phyloP scores from a whole-genome alignment of 495 filamentous ascomycete genomes.

The Recurvomyces mirabilis region DNA sequence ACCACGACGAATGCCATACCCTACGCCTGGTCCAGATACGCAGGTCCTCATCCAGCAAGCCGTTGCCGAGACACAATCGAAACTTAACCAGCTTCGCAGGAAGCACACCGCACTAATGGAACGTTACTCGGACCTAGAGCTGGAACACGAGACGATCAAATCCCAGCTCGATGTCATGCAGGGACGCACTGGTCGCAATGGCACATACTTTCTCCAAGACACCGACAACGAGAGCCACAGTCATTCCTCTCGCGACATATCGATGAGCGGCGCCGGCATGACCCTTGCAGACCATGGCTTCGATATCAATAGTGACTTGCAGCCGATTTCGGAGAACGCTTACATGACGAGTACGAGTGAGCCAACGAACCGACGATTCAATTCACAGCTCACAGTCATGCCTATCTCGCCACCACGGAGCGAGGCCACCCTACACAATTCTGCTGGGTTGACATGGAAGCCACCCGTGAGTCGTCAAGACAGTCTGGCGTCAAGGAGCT shows the following conservation, averaged over 20 bases:
- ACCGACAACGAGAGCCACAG: slow-evolving; percentile 14
- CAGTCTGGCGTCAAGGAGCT: slow-evolving; percentile 8
- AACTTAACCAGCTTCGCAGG: slow-evolving; percentile 37
- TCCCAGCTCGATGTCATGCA: slow-evolving; percentile 13
- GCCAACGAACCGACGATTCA: slow-evolving; percentile 1
- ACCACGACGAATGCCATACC: neutral
- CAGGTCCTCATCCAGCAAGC: slow-evolving; percentile 33
- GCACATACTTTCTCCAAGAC: neutral
- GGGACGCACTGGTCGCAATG: slow-evolving; percentile 14
- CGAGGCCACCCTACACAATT: slow-evolving; percentile 4
- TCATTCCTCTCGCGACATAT: neutral
- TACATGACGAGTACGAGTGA: slow-evolving; percentile 5
- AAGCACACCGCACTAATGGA: slow-evolving; percentile 32
- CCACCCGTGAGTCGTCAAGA: neutral
- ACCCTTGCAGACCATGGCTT: neutral
- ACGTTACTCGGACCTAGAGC: slow-evolving; percentile 29
- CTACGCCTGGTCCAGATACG: neutral
- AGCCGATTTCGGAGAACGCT: slow-evolving; percentile 5
- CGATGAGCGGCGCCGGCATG: slow-evolving; percentile 2
- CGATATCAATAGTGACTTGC: neutral
- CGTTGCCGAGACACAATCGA: slow-evolving; percentile 33
- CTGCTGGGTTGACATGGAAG: slow-evolving; percentile 4
- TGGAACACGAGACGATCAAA: slow-evolving; percentile 20
- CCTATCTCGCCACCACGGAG: slow-evolving; percentile 5
- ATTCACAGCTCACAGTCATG: neutral